Conservation (phyloP, 2,329 filamentous ascomycete species). For the Neoscytalidium dimidiatum region DNA sequence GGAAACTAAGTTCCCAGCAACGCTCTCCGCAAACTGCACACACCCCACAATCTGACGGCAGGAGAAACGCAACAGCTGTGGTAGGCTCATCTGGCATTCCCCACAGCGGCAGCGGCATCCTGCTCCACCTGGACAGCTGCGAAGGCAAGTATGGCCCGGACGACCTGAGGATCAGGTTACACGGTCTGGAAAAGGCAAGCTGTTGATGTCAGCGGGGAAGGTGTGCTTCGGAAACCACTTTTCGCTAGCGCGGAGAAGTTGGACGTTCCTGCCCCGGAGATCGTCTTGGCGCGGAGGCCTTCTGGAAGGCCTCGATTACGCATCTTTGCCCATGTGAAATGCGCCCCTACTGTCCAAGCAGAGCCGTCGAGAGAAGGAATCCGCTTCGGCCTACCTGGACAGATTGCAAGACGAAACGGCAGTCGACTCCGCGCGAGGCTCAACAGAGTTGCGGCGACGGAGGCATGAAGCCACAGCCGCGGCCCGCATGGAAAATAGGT, state of each 20-base stretch:
- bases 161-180: slow-evolving; percentile 15
- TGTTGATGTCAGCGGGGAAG: slow-evolving; percentile 19
- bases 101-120: neutral
- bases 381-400: slow-evolving; percentile 8
- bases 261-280: neutral
- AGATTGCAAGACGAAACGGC: too few species aligned
- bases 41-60: slow-evolving; percentile 15
- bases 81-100: neutral
- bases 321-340: neutral
- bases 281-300: neutral
- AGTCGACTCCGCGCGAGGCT: slow-evolving; percentile 1
- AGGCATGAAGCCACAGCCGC: neutral
- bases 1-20: slow-evolving; percentile 19
- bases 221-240: slow-evolving; percentile 18
- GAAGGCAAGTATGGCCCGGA: slow-evolving; percentile 8
- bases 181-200: slow-evolving; percentile 6
- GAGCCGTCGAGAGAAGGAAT: neutral
- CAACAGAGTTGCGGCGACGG: neutral
- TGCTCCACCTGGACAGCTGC: neutral
- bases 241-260: slow-evolving; percentile 18
- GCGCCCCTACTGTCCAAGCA: neutral
- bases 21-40: slow-evolving; percentile 1
- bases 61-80: slow-evolving; percentile 2
- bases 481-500: neutral
- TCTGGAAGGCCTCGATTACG: slow-evolving; percentile 12